Evolutionary conservation across 306 rosid genomes (phyloP), one percentile per base, ranked within the genome.

Genomic region (Boehmeria nivea): DNA sequence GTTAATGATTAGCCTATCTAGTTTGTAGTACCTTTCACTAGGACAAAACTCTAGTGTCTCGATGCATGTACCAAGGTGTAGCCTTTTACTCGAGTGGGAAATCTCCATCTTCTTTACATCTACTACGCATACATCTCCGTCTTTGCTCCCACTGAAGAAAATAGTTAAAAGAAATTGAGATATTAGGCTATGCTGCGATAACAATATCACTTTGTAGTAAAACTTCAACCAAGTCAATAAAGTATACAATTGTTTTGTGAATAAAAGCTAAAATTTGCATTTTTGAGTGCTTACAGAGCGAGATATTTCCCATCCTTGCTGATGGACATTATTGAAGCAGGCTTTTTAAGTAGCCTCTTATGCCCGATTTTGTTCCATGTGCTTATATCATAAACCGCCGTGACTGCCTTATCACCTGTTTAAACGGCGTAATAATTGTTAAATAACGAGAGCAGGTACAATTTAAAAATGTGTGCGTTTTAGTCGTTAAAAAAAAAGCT

Each of bases 281-380:
- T 31, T 34, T 54, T 12, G 16, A 54, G 8, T 17, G 60, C 98
- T 87, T 78, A 90, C 98, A 87, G 64, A 56, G 98, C 90, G 63
- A 90, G 84, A 77, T 90, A 90, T 78, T 90, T 90, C 64, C 98
- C 98, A 59, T 90, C 98, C 63, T 65, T 84, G 82, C 98, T 91
- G 58, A 83, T 71, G 38, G 98, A 76, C 93, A 91, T 80, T 45
- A 84, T 61, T 15, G 93, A 73, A 51, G 96, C 94, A 39, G 94
- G 77, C 75, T 91, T 87, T 68, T 69, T 73, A 68, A 91, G 84
- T 37, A 91, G 78, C 81, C 70, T 82, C 85, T 91, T 91, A 65
- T 80, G 72, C 57, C 98, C 98, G 59, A 91, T 84, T 87, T 57
- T 87, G 44, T 77, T 87, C 96, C 98, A 91, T 12, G 90, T 72